Conservation (phyloP, 2,329 filamentous ascomycete species). For the Penicillium sp. region DNA sequence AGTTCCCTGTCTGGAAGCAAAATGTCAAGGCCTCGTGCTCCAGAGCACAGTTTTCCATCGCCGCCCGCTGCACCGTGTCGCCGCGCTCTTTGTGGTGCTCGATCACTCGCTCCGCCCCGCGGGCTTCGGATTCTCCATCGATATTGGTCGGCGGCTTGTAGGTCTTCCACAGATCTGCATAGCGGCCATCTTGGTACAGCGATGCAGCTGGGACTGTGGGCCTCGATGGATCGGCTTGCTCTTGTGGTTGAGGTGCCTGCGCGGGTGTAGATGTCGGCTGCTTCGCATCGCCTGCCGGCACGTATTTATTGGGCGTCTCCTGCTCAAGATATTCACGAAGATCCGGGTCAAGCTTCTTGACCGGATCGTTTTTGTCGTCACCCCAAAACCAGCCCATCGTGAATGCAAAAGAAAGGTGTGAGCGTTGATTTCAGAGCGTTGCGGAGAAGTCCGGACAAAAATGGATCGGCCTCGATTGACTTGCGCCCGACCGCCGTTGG, state of each 20-base stretch:
- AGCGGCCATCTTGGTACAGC: conserved; percentile 67
- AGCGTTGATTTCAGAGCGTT: conserved; percentile 7
- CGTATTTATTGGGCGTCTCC: conserved; percentile 74
- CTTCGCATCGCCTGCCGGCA: conserved; percentile 34
- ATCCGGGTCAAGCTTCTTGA: conserved; percentile 75
- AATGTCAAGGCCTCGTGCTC: conserved; percentile 80
- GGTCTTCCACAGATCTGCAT: conserved; percentile 88
- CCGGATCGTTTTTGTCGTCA: conserved; percentile 58
- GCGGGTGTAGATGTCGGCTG: conserved; percentile 22
- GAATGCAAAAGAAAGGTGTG: neutral
- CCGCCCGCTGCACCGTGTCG: conserved; percentile 71
- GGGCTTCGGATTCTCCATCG: conserved; percentile 68
- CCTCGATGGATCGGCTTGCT: conserved; percentile 26
- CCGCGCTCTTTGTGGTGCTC: conserved; percentile 82
- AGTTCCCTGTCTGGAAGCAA: conserved; percentile 74
- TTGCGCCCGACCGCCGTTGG: conserved; percentile 19
- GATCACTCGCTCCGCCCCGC: conserved; percentile 79
- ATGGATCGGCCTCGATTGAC: conserved; percentile 23
- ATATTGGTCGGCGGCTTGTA: conserved; percentile 69
- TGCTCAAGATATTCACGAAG: conserved; percentile 81
- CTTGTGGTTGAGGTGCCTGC: conserved; percentile 15
- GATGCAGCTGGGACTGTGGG: conserved; percentile 51
- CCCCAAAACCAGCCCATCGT: conserved; percentile 66
- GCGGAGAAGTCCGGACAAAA: conserved; percentile 29
- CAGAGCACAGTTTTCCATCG: conserved; percentile 88